Evolutionary conservation across 208 protist species (phyloP), one percentile per base, ranked within the genome.

Genomic region (Crithidia mellificae): DNA sequence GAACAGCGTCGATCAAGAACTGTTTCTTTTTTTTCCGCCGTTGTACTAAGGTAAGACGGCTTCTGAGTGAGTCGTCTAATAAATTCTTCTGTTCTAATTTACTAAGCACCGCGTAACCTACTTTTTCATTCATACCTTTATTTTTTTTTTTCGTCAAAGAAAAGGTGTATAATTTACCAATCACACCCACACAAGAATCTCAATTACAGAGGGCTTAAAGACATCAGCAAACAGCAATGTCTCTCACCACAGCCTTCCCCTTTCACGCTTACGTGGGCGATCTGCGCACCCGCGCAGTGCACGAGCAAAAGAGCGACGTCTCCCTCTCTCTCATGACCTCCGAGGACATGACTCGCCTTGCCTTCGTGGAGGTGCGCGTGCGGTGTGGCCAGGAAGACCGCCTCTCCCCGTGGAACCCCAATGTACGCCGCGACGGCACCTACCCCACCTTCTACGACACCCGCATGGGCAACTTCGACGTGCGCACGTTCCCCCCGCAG

Each of bases 401-500:
- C 24, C 56, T 62, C 22, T 64, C 66, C 24, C 74, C 75, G 52
- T 70, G 72, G 74, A 44, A 61, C 12, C 72, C 73, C 4, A 63
- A 5, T 5, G 43, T 64, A 38, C 54, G 69, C 8, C 72, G 85
- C 17, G 72, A 77, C 19, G 81, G 72, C 50, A 80, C 81, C 25
- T 59, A 74, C 30, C 50, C 77, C 12, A 94, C 91, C 25, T 94
- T 96, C 70, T 96, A 91, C 74, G 91, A 96, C 72, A 77, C 83
- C 27, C 88, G 87, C 50, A 96, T 96, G 91, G 91, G 91, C 17
- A 96, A 96, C 83, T 96, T 96, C 58, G 80, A 92, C 52, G 70
- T 84, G 6, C 84, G 80, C 41, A 74, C 78, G 19, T 93, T 93
- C 55, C 77, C 86, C 8, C 77, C 81, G n/a, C 88, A 94, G 75